phyloP scores from a whole-genome alignment of 352 stramenopile genomes.

The Pythium myriotylum region DNA sequence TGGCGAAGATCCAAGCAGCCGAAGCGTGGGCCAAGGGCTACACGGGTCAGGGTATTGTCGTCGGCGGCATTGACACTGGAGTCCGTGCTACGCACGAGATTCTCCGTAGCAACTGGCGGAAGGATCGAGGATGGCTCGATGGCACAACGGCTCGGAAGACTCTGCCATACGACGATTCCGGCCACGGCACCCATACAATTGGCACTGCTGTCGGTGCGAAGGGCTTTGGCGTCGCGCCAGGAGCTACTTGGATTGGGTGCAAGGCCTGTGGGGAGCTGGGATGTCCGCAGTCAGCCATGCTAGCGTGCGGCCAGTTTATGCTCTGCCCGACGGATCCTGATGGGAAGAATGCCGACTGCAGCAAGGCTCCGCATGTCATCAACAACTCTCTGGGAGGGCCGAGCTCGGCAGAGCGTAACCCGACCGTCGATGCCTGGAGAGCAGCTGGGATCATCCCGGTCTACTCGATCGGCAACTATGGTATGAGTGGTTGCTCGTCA shows the following conservation, averaged over 20 bases:
- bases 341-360: constrained; percentile 1
- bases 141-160: background rate
- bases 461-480: constrained; percentile 24
- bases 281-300: constrained; percentile 23
- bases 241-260: constrained; percentile 12
- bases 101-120: background rate
- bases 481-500: constrained; percentile 3
- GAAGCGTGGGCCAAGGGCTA: constrained; percentile 26
- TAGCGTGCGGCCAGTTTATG: constrained; percentile 33
- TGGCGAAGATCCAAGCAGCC: constrained; percentile 17
- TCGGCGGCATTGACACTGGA: constrained; percentile 6
- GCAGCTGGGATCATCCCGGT: constrained; percentile 28
- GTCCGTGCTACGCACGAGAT: background rate
- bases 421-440: constrained; percentile 22
- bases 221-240: constrained; percentile 5
- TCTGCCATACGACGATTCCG: background rate
- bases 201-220: constrained; percentile 1
- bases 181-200: constrained; percentile 5
- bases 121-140: background rate
- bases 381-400: constrained; percentile 26
- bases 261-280: background rate
- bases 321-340: constrained; percentile 1
- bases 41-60: constrained; percentile 21
- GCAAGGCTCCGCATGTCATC: constrained; percentile 13
- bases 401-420: constrained; percentile 1